These are phyloP conservation scores for Coniochaeta sp. DNA, from an alignment of 2,329 filamentous ascomycete genomes.

Conservation along the genomic window DNA sequence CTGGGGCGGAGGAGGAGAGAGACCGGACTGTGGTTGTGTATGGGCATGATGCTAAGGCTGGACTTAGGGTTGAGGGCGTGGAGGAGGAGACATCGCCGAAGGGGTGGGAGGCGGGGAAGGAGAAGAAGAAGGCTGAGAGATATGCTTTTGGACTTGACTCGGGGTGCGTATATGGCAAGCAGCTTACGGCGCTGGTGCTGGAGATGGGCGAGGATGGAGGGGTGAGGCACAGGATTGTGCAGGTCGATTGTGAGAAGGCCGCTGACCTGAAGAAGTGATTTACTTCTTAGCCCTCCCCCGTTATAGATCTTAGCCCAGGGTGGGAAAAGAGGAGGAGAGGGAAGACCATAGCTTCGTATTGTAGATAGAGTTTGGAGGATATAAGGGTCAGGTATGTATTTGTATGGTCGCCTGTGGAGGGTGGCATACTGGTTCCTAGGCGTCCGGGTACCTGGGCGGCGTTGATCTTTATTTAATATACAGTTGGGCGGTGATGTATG, in stretches of 20 bases:
- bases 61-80: slow-evolving; percentile 37
- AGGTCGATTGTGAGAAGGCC: slow-evolving; percentile 29
- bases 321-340: neutral
- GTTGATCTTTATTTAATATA: neutral
- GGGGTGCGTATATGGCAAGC: slow-evolving; percentile 68
- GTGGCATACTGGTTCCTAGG: neutral
- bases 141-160: slow-evolving; percentile 84
- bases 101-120: neutral
- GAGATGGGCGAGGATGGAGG: slow-evolving; percentile 34
- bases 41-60: slow-evolving; percentile 73
- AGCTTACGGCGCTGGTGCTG: slow-evolving; percentile 71
- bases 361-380: neutral
- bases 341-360: neutral
- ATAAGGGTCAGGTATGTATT: neutral
- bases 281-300: no score
- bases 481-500: neutral
- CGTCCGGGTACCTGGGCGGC: neutral
- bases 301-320: no score
- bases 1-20: slow-evolving; percentile 5
- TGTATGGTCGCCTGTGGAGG: neutral
- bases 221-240: slow-evolving; percentile 27
- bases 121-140: slow-evolving; percentile 25
- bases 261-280: slow-evolving; percentile 1
- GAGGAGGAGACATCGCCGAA: neutral
- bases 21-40: slow-evolving; percentile 66